Evolutionary conservation across 1,284 basidiomycete species (phyloP).

Genomic region (Porodaedalea pini): DNA sequence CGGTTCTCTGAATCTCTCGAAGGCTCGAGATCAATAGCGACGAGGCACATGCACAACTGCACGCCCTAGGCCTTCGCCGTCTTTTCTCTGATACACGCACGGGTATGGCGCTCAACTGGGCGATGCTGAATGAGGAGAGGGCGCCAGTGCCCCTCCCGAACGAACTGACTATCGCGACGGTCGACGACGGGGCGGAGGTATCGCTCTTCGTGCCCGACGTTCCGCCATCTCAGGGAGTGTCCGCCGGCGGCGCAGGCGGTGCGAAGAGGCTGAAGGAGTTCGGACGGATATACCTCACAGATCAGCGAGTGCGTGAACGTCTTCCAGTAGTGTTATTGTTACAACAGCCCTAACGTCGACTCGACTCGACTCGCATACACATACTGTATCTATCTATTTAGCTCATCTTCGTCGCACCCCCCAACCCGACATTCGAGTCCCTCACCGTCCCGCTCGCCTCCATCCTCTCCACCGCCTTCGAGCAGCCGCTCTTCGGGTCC

Average conservation of each 20-base stretch:
- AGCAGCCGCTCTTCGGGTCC: constrained; percentile 66
- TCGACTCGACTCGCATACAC: constrained; percentile 8
- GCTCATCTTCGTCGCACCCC: constrained; percentile 60
- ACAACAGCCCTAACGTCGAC: background rate
- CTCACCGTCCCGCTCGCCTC: constrained; percentile 58
- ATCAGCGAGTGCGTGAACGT: constrained; percentile 56
- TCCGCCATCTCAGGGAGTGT: constrained; percentile 38
- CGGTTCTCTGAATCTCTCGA: too few species aligned
- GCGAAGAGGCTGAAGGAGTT: constrained; percentile 53
- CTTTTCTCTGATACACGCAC: background rate
- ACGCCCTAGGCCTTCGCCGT: background rate
- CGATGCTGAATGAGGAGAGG: constrained; percentile 57
- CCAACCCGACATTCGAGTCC: constrained; percentile 43
- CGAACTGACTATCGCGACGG: constrained; percentile 54
- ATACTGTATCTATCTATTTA: constrained; percentile 32
- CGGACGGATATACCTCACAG: constrained; percentile 62
- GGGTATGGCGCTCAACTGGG: constrained; percentile 74
- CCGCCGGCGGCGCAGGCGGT: constrained; percentile 50
- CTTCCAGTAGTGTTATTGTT: constrained; percentile 4
- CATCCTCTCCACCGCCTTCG: constrained; percentile 65
- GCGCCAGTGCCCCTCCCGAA: constrained; percentile 60
- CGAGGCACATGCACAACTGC: background rate
- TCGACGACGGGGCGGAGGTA: constrained; percentile 57
- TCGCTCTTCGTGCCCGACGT: constrained; percentile 53
- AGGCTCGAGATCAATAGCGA: too few species aligned